Evolutionary conservation across 768 basidiomycete genomes (phyloP).

Genomic region (Gloeopeniophorella convolvens): DNA sequence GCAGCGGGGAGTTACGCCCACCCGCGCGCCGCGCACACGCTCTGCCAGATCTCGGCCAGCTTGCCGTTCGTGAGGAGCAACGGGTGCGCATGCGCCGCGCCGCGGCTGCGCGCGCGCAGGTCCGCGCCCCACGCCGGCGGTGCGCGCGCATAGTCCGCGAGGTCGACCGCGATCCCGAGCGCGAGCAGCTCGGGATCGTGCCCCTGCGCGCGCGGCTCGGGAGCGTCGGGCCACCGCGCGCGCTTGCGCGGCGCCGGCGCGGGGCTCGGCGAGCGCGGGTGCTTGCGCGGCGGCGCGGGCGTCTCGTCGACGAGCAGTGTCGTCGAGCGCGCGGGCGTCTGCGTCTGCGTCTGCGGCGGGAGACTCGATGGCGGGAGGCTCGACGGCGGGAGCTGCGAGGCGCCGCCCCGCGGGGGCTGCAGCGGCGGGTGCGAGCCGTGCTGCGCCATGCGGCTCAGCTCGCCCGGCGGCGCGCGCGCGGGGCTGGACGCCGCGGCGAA

Average conservation of each 20-base stretch:
- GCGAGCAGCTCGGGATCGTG: slow-evolving; percentile 6
- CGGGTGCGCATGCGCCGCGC: not conserved
- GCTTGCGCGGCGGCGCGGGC: too few relatives aligned
- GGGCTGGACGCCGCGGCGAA: not conserved
- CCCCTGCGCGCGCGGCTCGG: not conserved
- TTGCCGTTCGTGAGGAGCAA: slow-evolving; percentile 6
- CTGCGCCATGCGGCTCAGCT: slow-evolving; percentile 1
- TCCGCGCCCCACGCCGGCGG: slow-evolving; percentile 6
- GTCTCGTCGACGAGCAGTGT: too few relatives aligned
- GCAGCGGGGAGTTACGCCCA: slow-evolving; percentile 2
- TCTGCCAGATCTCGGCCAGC: slow-evolving; percentile 13
- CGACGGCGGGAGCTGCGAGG: too few relatives aligned
- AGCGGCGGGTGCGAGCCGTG: not conserved
- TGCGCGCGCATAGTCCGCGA: slow-evolving; percentile 4
- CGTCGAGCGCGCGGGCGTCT: too few relatives aligned
- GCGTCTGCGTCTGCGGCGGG: too few relatives aligned
- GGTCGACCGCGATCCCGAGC: slow-evolving; percentile 5
- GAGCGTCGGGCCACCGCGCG: too few relatives aligned
- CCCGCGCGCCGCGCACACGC: slow-evolving; percentile 9
- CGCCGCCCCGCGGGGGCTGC: too few relatives aligned
- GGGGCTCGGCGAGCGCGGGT: too few relatives aligned
- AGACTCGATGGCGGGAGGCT: too few relatives aligned
- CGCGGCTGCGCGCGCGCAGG: not conserved
- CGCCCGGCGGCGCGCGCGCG: not conserved
- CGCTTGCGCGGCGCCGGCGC: too few relatives aligned